Evolutionary conservation across 2,329 filamentous ascomycete species (phyloP), one percentile per base, ranked within the genome.

Genomic region (Spiromastix sp.): DNA sequence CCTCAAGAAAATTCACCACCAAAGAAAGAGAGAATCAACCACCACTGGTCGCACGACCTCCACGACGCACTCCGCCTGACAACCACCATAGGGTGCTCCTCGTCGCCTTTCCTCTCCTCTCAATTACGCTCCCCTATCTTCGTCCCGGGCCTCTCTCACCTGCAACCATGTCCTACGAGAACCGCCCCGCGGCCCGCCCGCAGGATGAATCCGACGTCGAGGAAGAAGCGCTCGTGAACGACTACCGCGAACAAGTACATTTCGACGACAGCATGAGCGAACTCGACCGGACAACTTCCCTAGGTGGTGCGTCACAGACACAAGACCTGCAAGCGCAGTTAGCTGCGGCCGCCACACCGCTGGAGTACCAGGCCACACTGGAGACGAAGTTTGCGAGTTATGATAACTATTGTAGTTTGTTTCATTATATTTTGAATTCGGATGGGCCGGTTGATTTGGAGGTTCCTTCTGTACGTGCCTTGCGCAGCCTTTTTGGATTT

Each of bases 311-410:
- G 51, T 78, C 79, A 55, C 82, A 85, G 63, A 72, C 77, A 57
- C 85, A 93, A 63, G 91, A 96, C 58, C 85, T 98, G 54, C 87
- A 96, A 68, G 81, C 85, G 44, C 83, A 91, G 60, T 74, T 98
- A 45, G 80, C 80, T 46, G 85, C 87, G 47, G 91, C 91, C 41
- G 91, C 91, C 46, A 89, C 91, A 55, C 91, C 91, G 34, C 73
- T 98, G 48, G 91, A 98, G 60, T 96, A 93, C 64, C 86, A 91
- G 56, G 91, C 91, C 31, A 85, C 87, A 21, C 74, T 98, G 38
- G 91, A 96, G 65, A 84, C 85, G 62, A 96, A 96, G 70, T 95
- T 96, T 69, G 81, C 85, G 63, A 95, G 87, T 70, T 98, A 98
- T 72, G 91, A 98, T 69, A 85, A 85, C 61, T 98, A 98, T 75